A percentile compares a stretch with the other conserved stretches of the same genome.
Conservation (phyloP, 2,329 filamentous ascomycete genomes). For the Diaporthe ampelina region DNA sequence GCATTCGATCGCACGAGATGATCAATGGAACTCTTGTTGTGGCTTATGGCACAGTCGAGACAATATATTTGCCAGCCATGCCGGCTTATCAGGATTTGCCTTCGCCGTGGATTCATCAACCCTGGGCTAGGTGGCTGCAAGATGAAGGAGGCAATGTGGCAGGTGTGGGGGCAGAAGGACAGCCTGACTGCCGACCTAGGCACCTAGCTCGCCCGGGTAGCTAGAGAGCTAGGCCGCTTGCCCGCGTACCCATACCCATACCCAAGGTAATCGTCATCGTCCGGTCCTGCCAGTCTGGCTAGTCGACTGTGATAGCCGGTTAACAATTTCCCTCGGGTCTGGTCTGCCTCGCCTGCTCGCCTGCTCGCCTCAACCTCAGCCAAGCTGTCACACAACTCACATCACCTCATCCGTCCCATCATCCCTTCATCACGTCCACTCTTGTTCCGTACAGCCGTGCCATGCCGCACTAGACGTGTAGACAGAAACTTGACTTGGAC, state of each 20-base stretch:
- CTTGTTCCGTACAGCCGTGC: no score
- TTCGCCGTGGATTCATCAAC: not conserved
- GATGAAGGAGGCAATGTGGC: not conserved
- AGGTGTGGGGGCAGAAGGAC: not conserved
- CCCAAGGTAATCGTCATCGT: not conserved
- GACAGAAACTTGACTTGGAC: not conserved
- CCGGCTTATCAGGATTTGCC: not conserved
- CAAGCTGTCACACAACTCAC: not conserved
- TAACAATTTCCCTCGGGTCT: slow-evolving; percentile 1
- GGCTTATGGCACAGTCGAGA: no score
- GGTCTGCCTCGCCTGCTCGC: not conserved
- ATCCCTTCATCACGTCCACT: not conserved
- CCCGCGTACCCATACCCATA: no score
- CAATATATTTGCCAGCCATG: no score
- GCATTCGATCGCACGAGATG: not conserved
- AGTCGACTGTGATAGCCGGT: slow-evolving; percentile 2
- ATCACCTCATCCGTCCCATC: not conserved
- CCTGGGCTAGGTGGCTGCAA: not conserved
- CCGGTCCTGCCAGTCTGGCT: no score
- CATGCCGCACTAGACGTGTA: not conserved
- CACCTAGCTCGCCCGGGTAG: not conserved
- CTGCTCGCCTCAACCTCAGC: slow-evolving; percentile 18
- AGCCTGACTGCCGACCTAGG: slow-evolving; percentile 1
- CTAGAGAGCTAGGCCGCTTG: not conserved
- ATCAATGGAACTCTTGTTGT: not conserved